phyloP scores from a whole-genome alignment of 73 alveolate genomes.

The Tetrahymena elliotti region DNA sequence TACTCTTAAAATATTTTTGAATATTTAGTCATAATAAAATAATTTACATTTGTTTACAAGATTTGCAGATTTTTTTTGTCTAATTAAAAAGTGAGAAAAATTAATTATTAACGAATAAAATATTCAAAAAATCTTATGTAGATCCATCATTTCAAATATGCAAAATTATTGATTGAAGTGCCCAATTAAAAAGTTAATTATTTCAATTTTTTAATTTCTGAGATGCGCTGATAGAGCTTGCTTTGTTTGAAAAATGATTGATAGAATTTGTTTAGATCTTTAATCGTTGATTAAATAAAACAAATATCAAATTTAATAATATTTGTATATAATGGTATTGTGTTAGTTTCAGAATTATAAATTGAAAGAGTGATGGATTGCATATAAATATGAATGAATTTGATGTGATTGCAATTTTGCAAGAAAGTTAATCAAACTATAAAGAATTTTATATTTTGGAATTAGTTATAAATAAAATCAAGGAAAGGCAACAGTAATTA shows the following conservation, averaged over 20 bases:
- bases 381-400: not conserved
- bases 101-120: not conserved
- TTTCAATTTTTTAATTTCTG: not conserved
- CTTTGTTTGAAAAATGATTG: not conserved
- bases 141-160: not conserved
- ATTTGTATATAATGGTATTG: not conserved
- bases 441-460: not conserved
- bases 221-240: not conserved
- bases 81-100: no score
- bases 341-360: not conserved
- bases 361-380: not conserved
- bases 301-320: not conserved
- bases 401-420: not conserved
- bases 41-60: no score
- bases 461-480: not conserved
- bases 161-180: not conserved
- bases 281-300: not conserved
- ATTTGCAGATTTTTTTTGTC: no score
- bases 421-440: not conserved
- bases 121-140: not conserved
- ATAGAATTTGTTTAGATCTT: not conserved
- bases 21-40: no score
- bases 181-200: no score
- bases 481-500: not conserved
- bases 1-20: no score